Evolutionary conservation across 2,329 filamentous ascomycete genomes (phyloP), one percentile per base, ranked within the genome.

Genomic region (Calycina herbarum): DNA sequence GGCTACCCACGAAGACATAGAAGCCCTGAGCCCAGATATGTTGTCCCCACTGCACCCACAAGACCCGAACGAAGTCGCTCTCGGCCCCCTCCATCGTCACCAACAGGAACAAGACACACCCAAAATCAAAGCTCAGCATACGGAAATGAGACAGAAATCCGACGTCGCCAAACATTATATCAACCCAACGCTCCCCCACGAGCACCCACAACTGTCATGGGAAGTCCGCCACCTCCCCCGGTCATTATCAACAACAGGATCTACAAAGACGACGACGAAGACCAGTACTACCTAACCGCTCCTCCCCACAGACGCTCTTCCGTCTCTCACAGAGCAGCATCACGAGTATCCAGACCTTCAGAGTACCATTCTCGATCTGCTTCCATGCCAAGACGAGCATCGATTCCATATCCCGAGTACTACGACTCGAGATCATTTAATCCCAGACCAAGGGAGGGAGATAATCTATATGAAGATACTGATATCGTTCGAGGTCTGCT

Each of bases 361-460:
- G 48, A 54, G 10, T 24, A 54, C 20, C 8, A 4, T 54, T 54
- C 7, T 54, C 48, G 48, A 2, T 27, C 20, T 13, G 20, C 3
- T 24, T 54, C 48, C 10, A 54, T 54, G 10, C 20, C 48, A 1
- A 54, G 48, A 54, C n/a, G 45, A 35, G 5, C 10, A 5, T 51
- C 31, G 10, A 33, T 62, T 17, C 60, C 60, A 29, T 62, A 62
- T 38, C 60, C 60, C 5, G 60, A 62, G 20, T 62, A 56, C 20
- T 62, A 62, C n/a, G 60, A 62, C 33, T 45, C 38, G 20, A 45
- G 48, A 38, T 56, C 60, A 8, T 56, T 54, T 7, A 62, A 62
- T 24, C 60, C 48, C 27, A 51, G 31, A 35, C 35, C 58, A 5
- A 42, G n/a, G 15, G 54, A 35, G 11, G 29, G 35, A 5, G 59